Base-by-base conservation (phyloP, 108 stramenopile genomes). In the Skeletonema grethae region DNA sequence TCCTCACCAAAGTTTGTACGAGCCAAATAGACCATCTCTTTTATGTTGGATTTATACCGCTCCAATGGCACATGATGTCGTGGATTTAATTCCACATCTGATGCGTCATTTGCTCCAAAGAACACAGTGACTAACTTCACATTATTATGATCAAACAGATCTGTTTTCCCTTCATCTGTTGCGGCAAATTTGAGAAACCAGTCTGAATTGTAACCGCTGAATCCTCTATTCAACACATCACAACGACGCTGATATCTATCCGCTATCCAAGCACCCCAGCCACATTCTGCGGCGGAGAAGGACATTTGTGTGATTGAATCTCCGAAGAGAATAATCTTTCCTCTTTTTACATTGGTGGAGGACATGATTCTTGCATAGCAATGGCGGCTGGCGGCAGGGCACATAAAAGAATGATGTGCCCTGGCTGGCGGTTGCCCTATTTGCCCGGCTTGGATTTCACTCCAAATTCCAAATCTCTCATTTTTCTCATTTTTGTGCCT, bases 81-180 rank as follows among this genome's bases (percentile, higher is more conserved):
- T 85, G 77, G 12, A 69, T 31, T 39, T 72, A 72, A 41, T 18
- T 50, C 55, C 62, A 45, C 31, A 80, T 36, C 8, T 70, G 86
- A 70, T 31, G 87, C 80, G 79, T 92, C 91, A 69, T 92, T 92
- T 63, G 91, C 88, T 10, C 91, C 91, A 68, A 92, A 90, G 45
- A 86, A 90, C 8, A 92, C 78, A 12, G 79, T 82, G 6, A 78
- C 72, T 20, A 91, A 63, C 30, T 32, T 75, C 2, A n/a, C 63
- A 18, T 18, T 29, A 15, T 63, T 60, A 31, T 61, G 36, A 56
- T 57, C 63, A 75, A 79, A 83, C 4, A 70, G 38, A 34, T 80
- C 79, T 16, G 73, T 45, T 57, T 65, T 75, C 0, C 79, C 79
- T 10, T 48, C 53, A 34, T 69, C 32, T 18, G 39, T 20, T 30